phyloP scores from a whole-genome alignment of 2,329 filamentous ascomycete species.

The Botrytis medusae region DNA sequence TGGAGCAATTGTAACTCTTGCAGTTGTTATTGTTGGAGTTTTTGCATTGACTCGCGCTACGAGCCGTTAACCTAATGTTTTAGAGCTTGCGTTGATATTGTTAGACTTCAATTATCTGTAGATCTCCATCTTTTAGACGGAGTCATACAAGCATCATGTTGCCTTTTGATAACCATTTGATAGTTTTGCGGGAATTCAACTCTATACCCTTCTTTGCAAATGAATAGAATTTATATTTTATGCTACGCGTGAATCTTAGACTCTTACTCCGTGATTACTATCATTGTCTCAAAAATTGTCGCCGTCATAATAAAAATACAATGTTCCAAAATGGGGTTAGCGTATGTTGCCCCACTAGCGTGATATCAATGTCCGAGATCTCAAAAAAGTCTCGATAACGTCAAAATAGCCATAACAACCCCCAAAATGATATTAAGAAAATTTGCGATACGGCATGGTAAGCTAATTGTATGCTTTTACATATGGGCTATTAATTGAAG shows the following conservation, averaged over 20 bases:
- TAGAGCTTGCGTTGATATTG: slow-evolving; percentile 21
- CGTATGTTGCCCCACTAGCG: slow-evolving; percentile 25
- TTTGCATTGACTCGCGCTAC: slow-evolving; percentile 78
- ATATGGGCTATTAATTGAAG: slow-evolving; percentile 28
- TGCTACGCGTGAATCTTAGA: not conserved
- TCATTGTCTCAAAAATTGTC: not conserved
- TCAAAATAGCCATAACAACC: slow-evolving; percentile 20
- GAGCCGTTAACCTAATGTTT: slow-evolving; percentile 43
- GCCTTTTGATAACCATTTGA: slow-evolving; percentile 19
- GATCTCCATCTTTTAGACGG: slow-evolving; percentile 11
- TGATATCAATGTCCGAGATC: slow-evolving; percentile 26
- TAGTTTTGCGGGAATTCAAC: slow-evolving; percentile 23
- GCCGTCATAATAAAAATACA: not conserved
- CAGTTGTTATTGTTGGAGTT: slow-evolving; percentile 89
- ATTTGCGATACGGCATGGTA: slow-evolving; percentile 55
- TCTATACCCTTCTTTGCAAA: slow-evolving; percentile 20
- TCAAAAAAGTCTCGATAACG: slow-evolving; percentile 34
- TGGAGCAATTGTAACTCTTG: slow-evolving; percentile 91
- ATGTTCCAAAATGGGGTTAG: slow-evolving; percentile 23
- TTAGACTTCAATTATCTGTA: slow-evolving; percentile 25
- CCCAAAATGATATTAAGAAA: slow-evolving; percentile 58
- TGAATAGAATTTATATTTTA: not conserved
- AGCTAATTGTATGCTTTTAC: slow-evolving; percentile 27
- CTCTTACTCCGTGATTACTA: not conserved
- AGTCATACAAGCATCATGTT: slow-evolving; percentile 20